Conservation (phyloP, 176 grass and related monocot species). For the Rhynchospora breviuscula region DNA sequence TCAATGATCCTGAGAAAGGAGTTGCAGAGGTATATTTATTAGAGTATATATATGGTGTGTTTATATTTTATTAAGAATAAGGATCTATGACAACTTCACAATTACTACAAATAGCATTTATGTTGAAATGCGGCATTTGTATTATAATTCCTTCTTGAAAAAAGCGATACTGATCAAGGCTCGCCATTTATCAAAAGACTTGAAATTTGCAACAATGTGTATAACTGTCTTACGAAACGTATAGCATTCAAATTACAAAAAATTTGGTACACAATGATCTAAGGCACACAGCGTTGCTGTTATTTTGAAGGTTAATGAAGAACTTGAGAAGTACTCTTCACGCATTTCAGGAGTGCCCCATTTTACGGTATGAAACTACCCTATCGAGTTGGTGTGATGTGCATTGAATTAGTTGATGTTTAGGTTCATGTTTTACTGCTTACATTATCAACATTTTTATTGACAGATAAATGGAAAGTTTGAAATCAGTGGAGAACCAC, state of each 20-base stretch:
- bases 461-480: conserved; percentile 70
- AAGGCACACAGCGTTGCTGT: conserved; percentile 13
- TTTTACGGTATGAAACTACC: conserved; percentile 59
- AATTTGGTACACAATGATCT: neutral
- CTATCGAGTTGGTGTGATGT: neutral
- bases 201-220: neutral
- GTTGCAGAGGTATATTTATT: conserved; percentile 46
- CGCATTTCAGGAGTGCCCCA: conserved; percentile 74
- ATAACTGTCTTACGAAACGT: neutral
- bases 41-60: neutral
- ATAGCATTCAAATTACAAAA: neutral
- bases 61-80: neutral
- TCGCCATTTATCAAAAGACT: neutral
- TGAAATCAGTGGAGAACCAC: conserved; percentile 79
- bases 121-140: neutral
- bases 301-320: conserved; percentile 67
- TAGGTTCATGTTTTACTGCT: neutral
- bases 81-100: neutral
- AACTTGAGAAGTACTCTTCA: conserved; percentile 75
- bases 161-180: neutral
- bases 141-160: no score
- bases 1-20: conserved; percentile 64
- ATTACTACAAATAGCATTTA: no score
- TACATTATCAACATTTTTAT: neutral
- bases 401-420: conserved; percentile 16